These are phyloP conservation scores for Jaapia argillacea DNA, from an alignment of 768 basidiomycete species.

Conservation along the genomic window DNA sequence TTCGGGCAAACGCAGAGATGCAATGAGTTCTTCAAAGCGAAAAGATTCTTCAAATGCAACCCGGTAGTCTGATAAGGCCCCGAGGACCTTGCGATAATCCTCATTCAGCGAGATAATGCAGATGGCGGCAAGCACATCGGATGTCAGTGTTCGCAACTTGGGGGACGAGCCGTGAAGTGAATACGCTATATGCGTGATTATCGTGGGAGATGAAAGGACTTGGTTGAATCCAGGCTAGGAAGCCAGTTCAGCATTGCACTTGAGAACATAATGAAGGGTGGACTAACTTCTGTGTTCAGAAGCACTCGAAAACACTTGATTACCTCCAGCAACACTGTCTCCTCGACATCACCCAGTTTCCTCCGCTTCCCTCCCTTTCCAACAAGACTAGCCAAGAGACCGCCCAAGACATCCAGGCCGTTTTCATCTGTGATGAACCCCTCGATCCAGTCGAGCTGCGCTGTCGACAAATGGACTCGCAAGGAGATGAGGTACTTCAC, in stretches of 20 bases:
- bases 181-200: constrained; percentile 67
- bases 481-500: constrained; percentile 74
- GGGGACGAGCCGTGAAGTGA: constrained; percentile 55
- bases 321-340: constrained; percentile 57
- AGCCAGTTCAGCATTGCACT: constrained; percentile 8
- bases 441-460: constrained; percentile 66
- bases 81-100: constrained; percentile 66
- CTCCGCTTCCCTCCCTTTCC: constrained; percentile 59
- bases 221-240: constrained; percentile 60
- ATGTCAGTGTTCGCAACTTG: constrained; percentile 59
- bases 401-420: constrained; percentile 57
- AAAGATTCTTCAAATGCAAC: constrained; percentile 61
- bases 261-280: not conserved
- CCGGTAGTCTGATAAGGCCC: constrained; percentile 74
- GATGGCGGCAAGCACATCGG: constrained; percentile 78
- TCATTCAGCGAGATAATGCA: constrained; percentile 63
- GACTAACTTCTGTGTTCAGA: constrained; percentile 73
- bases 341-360: constrained; percentile 53
- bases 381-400: constrained; percentile 48
- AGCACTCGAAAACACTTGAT: constrained; percentile 76
- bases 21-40: constrained; percentile 71
- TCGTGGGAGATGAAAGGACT: constrained; percentile 49
- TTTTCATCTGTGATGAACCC: constrained; percentile 59
- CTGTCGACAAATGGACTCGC: constrained; percentile 80
- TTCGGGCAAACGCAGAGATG: constrained; percentile 48